Conservation (phyloP, 2,329 filamentous ascomycete genomes). For the Gyromitra esculenta region DNA sequence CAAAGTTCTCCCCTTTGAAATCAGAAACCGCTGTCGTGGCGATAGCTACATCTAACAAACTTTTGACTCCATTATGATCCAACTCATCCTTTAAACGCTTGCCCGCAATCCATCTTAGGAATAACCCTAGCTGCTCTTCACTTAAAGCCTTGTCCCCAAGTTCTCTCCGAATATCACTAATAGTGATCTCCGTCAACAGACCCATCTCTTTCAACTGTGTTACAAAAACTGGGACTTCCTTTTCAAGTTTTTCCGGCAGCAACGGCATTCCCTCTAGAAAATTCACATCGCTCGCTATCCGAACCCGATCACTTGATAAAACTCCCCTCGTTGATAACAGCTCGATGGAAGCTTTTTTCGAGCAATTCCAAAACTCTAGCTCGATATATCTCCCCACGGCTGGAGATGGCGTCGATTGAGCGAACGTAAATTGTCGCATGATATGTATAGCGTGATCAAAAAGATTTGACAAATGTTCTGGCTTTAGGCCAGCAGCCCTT, state of each 20-base stretch:
- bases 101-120: slow-evolving; percentile 82
- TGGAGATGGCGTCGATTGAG: slow-evolving; percentile 86
- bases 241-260: slow-evolving; percentile 78
- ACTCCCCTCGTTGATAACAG: slow-evolving; percentile 89
- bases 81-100: slow-evolving; percentile 78
- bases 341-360: slow-evolving; percentile 82
- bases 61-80: slow-evolving; percentile 72
- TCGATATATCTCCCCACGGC: slow-evolving; percentile 88
- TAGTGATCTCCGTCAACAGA: slow-evolving; percentile 85
- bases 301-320: slow-evolving; percentile 81
- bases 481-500: slow-evolving; percentile 65
- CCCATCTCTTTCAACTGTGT: slow-evolving; percentile 83
- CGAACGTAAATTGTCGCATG: slow-evolving; percentile 86
- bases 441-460: slow-evolving; percentile 71
- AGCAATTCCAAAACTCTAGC: slow-evolving; percentile 95
- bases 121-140: slow-evolving; percentile 79
- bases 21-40: slow-evolving; percentile 64
- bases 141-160: slow-evolving; percentile 83
- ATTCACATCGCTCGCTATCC: slow-evolving; percentile 72
- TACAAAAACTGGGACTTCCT: slow-evolving; percentile 75
- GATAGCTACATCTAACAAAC: slow-evolving; percentile 82
- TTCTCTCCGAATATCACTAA: slow-evolving; percentile 84
- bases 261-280: slow-evolving; percentile 92
- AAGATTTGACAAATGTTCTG: slow-evolving; percentile 68
- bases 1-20: slow-evolving; percentile 65